phyloP scores from a whole-genome alignment of 495 filamentous ascomycete species.

The Aspergillus steynii region DNA sequence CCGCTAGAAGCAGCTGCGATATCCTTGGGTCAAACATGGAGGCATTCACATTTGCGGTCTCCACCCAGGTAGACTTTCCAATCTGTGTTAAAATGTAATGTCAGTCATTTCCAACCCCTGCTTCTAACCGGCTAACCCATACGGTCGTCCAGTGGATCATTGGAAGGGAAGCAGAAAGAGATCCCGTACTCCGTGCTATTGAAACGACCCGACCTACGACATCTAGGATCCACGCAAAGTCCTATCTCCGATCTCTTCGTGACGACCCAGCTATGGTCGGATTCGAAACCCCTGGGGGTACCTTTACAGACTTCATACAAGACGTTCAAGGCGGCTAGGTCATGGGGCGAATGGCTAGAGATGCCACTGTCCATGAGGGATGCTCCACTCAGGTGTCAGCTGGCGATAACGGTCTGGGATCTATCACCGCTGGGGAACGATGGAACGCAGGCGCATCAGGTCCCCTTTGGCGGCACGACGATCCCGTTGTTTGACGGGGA shows the following conservation, averaged over 20 bases:
- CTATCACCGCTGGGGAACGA: conserved; percentile 73
- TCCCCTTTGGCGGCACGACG: conserved; percentile 94
- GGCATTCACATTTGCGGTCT: conserved; percentile 89
- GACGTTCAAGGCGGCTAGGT: conserved; percentile 73
- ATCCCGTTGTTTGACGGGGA: conserved; percentile 88
- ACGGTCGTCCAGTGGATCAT: conserved; percentile 58
- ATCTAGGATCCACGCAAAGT: conserved; percentile 78
- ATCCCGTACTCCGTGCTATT: conserved; percentile 77
- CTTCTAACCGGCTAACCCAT: neutral
- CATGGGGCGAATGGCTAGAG: conserved; percentile 95
- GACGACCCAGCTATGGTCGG: conserved; percentile 90
- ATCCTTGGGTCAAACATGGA: conserved; percentile 61
- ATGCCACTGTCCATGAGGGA: conserved; percentile 81
- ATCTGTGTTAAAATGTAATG: conserved; percentile 81
- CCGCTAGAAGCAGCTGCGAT: conserved; percentile 4
- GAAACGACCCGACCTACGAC: conserved; percentile 72
- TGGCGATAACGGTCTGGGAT: conserved; percentile 97
- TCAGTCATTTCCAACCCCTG: conserved; percentile 11
- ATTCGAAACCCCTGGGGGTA: conserved; percentile 91
- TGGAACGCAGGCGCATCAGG: conserved; percentile 66
- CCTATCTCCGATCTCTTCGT: conserved; percentile 85
- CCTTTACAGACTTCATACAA: conserved; percentile 91
- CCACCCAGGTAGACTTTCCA: conserved; percentile 72
- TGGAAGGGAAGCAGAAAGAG: conserved; percentile 83
- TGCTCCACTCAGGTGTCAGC: conserved; percentile 72